A percentile compares a stretch with the other conserved stretches of the same genome.
phyloP scores from a whole-genome alignment of 2,329 filamentous ascomycete species.

The Fusarium domesticum region DNA sequence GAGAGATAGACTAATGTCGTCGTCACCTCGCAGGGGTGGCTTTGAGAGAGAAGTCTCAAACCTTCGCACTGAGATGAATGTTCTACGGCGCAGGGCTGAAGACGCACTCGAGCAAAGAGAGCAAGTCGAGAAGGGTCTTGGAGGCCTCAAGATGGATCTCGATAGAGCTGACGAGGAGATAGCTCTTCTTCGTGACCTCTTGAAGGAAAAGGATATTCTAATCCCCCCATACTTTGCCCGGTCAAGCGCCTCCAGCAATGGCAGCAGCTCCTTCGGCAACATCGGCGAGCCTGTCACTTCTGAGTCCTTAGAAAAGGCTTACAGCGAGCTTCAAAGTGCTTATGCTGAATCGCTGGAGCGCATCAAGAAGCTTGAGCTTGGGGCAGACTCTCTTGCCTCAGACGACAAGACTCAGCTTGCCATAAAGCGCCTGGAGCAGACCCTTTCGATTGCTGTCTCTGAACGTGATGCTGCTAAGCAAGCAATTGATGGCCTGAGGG shows the following conservation, averaged over 20 bases:
- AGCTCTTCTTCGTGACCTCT: slow-evolving; percentile 70
- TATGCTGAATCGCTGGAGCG: slow-evolving; percentile 65
- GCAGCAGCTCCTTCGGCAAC: slow-evolving; percentile 30
- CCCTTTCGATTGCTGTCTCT: slow-evolving; percentile 64
- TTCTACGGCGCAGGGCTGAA: slow-evolving; percentile 81
- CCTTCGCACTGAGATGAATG: slow-evolving; percentile 79
- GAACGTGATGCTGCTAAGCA: slow-evolving; percentile 70
- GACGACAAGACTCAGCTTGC: slow-evolving; percentile 62
- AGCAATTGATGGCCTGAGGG: slow-evolving; percentile 60
- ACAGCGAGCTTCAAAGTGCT: slow-evolving; percentile 69
- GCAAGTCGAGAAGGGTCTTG: slow-evolving; percentile 87
- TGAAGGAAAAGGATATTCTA: slow-evolving; percentile 79
- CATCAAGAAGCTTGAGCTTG: slow-evolving; percentile 61
- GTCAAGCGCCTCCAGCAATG: slow-evolving; percentile 35
- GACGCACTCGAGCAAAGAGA: slow-evolving; percentile 95
- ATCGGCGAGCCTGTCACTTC: slow-evolving; percentile 55
- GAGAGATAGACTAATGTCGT: slow-evolving; percentile 67
- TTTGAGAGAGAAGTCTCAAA: slow-evolving; percentile 81
- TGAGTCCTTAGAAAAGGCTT: slow-evolving; percentile 69
- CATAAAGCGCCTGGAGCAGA: slow-evolving; percentile 63
- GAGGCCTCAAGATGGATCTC: slow-evolving; percentile 90
- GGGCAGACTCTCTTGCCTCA: slow-evolving; percentile 33
- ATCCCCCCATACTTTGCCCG: slow-evolving; percentile 60
- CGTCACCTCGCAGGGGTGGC: slow-evolving; percentile 68
- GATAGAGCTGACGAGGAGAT: slow-evolving; percentile 95